Evolutionary conservation across 2,329 filamentous ascomycete genomes (phyloP).

Genomic region (Ceratocystis colombiana): DNA sequence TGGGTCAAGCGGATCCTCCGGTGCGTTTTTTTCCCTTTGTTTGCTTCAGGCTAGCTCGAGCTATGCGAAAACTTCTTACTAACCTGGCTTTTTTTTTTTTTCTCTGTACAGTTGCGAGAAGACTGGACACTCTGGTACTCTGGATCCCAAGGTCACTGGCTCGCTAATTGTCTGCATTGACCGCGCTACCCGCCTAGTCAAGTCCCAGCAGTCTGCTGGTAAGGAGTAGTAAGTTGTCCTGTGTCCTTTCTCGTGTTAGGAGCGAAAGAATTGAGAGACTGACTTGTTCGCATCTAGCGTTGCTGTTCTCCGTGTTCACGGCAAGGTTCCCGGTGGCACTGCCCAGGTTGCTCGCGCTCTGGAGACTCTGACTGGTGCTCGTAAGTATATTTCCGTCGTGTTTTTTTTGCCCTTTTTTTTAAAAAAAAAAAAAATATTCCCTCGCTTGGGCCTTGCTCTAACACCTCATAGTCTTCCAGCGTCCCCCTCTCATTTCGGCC

Average conservation of each 20-base stretch:
- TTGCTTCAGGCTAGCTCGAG: background rate
- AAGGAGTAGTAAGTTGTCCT: conserved; percentile 63
- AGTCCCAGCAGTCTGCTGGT: conserved; percentile 96
- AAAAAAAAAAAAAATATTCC: no score
- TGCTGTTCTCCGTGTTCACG: conserved; percentile 86
- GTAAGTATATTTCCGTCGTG: conserved; percentile 15
- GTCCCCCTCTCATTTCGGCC: conserved; percentile 91
- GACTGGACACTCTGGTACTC: conserved; percentile 94
- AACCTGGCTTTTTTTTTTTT: conserved; percentile 11
- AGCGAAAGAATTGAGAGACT: background rate
- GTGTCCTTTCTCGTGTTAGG: background rate
- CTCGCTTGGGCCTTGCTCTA: background rate
- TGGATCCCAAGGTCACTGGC: conserved; percentile 96
- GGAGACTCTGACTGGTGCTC: conserved; percentile 89
- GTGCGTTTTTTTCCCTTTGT: conserved; percentile 41
- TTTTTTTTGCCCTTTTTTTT: background rate
- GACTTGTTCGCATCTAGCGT: conserved; percentile 39
- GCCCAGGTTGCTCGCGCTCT: conserved; percentile 86
- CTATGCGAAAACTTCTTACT: background rate
- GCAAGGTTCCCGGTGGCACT: conserved; percentile 87
- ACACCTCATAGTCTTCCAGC: conserved; percentile 43
- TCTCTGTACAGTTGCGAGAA: conserved; percentile 52
- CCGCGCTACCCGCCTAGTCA: conserved; percentile 92
- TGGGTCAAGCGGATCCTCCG: conserved; percentile 97
- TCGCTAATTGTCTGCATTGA: conserved; percentile 94